Evolutionary conservation across 352 stramenopile species (phyloP), one percentile per base, ranked within the genome.

Genomic region (Globisporangium orthogonon): DNA sequence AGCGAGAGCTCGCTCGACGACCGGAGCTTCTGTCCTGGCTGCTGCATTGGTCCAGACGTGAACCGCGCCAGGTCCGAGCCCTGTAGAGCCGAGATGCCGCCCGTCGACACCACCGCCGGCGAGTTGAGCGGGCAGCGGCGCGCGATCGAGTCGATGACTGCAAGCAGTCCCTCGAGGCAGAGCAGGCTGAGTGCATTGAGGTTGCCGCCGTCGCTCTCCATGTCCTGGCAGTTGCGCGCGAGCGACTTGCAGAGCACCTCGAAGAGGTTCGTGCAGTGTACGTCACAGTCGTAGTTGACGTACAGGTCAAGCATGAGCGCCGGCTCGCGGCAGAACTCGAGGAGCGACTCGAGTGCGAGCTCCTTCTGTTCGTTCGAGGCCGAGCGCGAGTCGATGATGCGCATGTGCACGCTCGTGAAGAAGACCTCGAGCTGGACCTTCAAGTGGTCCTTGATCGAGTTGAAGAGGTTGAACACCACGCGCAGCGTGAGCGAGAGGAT

Each of bases 391-490:
- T 94, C 78, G 80, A 91, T 88, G 45, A 98, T 96, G 37, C 94
- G 78, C 71, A 99, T 89, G 74, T 99, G 96, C 23, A 99, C 94
- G 50, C 83, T 97, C 17, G 93, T 98, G 62, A 99, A 94, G 65
- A 99, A 99, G 0, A 99, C 95, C 72, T 99, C 97, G 41, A 99
- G 83, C 65, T 99, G 97, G 18, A 99, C 91, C 57, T 99, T 99
- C 7, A 99, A 66, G 60, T 99, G 94, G 66, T 98, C 93, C 65
- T 98, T 98, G 71, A 99, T 98, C 51, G 90, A 98, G 66, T 98
- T 98, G 74, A 99, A 99, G 13, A 99, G 78, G 68, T 99, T 99
- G 61, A 99, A 99, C 58, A 99, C 97, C 11, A 99, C 96, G 37
- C 97, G 85, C 40, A 99, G 77, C 41, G 94, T 98, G 15, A 91